Percentiles rank a stretch among this genome's conserved stretches.
phyloP scores from a whole-genome alignment of 257 asterid species.

The Jacaranda mimosifolia region DNA sequence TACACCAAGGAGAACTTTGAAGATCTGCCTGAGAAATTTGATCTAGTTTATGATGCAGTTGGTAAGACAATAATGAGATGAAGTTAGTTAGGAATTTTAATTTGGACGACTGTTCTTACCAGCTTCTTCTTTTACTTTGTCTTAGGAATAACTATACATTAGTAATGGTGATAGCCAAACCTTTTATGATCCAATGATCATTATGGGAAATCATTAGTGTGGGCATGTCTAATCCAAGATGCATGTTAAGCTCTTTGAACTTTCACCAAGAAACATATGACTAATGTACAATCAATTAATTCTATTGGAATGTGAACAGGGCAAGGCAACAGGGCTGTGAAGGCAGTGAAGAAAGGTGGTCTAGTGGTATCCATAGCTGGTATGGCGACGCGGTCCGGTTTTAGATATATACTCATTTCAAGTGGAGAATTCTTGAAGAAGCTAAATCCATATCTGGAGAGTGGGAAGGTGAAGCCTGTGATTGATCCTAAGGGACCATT shows the following conservation, averaged over 20 bases:
- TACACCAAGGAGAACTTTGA: constrained; percentile 84
- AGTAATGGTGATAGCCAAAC: no score
- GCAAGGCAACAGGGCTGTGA: constrained; percentile 81
- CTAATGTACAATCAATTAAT: no score
- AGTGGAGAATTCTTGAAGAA: constrained; percentile 68
- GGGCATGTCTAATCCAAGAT: no score
- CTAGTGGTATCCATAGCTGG: constrained; percentile 80
- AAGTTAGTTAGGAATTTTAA: no score
- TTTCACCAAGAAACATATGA: no score
- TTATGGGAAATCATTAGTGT: no score
- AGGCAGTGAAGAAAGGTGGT: constrained; percentile 90
- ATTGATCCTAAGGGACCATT: constrained; percentile 85
- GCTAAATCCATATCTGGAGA: constrained; percentile 73
- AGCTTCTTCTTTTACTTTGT: no score
- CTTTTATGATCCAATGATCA: no score
- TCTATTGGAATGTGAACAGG: constrained; percentile 52
- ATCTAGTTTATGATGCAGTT: constrained; percentile 82
- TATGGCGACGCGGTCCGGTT: constrained; percentile 75
- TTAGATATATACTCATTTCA: constrained; percentile 85
- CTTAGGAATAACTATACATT: no score
- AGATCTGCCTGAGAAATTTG: constrained; percentile 76
- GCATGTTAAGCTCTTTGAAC: no score
- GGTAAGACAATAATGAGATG: constrained; percentile 55
- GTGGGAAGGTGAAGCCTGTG: constrained; percentile 69
- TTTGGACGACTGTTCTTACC: no score